Evolutionary conservation across 169 alveolate species (phyloP), one percentile per base, ranked within the genome.

Genomic region (Blepharisma undulans): DNA sequence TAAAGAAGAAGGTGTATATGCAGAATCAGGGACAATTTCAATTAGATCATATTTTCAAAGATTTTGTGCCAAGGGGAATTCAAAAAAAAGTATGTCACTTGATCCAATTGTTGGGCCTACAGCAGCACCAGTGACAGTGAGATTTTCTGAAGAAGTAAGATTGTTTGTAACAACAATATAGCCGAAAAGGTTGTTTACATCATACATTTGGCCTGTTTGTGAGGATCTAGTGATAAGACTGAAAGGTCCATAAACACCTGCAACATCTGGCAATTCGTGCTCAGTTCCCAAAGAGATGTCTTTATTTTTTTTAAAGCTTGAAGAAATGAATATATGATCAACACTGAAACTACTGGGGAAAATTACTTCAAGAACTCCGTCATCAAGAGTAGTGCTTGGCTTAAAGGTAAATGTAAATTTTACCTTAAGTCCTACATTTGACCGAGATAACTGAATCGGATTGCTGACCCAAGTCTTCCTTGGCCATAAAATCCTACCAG

Each of bases 191-290:
- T 84, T 59, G 84, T 84, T 84, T 18, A 61, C 33, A 84, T 84
- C 90, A 16, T 21, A 12, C 18, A 84, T 60, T 60, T 84, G 82
- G 16, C 90, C 90, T 14, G 34, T 32, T 60, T 22, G 18, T 12
- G 78, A 18, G 19, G 16, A 22, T 30, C 90, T 84, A 10, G 90
- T 84, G 27, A 48, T 12, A 22, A 84, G 33, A 10, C 36, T 30
- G 36, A 84, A 84, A 84, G 90, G 90, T 59, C 90, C 90, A 84
- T 84, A 84, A 27, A 33, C 19, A 21, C 90, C 90, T 12, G 90
- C 19, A n/a, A 36, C 12, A 27, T 10, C 14, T 10, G 90, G 90
- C 16, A 84, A 29, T 14, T 16, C 21, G n/a, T 48, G 34, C 18
- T 32, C 22, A 14, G 14, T 22, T 22, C 16, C 22, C 22, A 76